Evolutionary conservation across 2,329 filamentous ascomycete species (phyloP).

Genomic region (Pseudofabraea citricarpa): DNA sequence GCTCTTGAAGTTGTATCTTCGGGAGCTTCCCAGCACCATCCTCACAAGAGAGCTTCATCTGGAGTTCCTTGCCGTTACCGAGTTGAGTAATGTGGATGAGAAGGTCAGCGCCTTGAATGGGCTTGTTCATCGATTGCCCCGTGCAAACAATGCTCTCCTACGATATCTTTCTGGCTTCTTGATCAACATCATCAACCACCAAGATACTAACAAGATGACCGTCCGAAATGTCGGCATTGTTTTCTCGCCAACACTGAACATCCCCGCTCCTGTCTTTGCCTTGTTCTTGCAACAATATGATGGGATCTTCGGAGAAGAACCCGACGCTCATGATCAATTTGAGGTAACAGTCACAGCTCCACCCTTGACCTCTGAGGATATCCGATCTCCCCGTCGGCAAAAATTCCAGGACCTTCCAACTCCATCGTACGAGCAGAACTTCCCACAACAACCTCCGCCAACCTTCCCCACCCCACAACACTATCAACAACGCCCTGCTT

Average conservation of each 20-base stretch:
- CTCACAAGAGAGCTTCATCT: conserved; percentile 86
- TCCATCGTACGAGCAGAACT: conserved; percentile 54
- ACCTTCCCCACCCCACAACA: conserved; percentile 31
- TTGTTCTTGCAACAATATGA: conserved; percentile 89
- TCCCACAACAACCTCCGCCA: conserved; percentile 34
- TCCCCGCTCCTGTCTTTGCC: conserved; percentile 90
- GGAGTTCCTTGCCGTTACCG: conserved; percentile 80
- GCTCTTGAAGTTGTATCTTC: conserved; percentile 86
- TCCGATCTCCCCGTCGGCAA: conserved; percentile 59
- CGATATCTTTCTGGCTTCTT: conserved; percentile 84
- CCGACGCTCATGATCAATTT: conserved; percentile 56
- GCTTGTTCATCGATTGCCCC: conserved; percentile 75
- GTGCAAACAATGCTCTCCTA: conserved; percentile 74
- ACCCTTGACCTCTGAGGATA: conserved; percentile 46
- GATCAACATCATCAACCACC: conserved; percentile 86
- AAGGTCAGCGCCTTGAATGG: conserved; percentile 74
- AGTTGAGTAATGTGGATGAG: conserved; percentile 68
- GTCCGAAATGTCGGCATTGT: conserved; percentile 97
- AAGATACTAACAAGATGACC: conserved; percentile 94
- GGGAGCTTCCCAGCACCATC: conserved; percentile 87
- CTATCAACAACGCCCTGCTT: conserved; percentile 23
- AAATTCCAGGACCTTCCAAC: conserved; percentile 65
- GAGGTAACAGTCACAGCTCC: conserved; percentile 38
- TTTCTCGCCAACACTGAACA: conserved; percentile 95
- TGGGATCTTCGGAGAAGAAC: conserved; percentile 72